A percentile compares a stretch with the other conserved stretches of the same genome.
Conservation (phyloP, 2,329 filamentous ascomycete genomes). For the Talaromyces sp. region DNA sequence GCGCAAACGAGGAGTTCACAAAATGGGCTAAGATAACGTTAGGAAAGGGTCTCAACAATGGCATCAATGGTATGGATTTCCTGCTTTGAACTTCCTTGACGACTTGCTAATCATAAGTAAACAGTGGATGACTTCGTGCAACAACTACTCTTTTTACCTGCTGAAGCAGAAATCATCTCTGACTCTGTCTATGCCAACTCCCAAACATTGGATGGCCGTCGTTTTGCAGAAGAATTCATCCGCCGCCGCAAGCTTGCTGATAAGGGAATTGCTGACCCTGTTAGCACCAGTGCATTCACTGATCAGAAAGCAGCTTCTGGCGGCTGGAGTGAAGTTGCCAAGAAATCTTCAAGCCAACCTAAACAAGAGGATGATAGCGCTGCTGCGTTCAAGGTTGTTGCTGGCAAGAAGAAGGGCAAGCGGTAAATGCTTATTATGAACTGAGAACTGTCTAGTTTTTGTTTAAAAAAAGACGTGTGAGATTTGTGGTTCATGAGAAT, state of each 20-base stretch:
- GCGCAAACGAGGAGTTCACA: slow-evolving; percentile 83
- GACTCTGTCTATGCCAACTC: slow-evolving; percentile 85
- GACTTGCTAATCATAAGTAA: slow-evolving; percentile 29
- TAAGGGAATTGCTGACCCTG: slow-evolving; percentile 73
- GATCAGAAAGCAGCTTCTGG: slow-evolving; percentile 51
- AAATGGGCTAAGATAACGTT: slow-evolving; percentile 86
- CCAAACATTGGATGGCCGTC: slow-evolving; percentile 82
- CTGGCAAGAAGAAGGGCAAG: slow-evolving; percentile 82
- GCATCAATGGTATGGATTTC: slow-evolving; percentile 57
- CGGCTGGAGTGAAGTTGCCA: slow-evolving; percentile 95
- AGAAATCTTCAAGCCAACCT: slow-evolving; percentile 64
- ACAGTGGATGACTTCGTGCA: slow-evolving; percentile 75
- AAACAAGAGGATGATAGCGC: slow-evolving; percentile 45
- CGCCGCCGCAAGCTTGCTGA: slow-evolving; percentile 90
- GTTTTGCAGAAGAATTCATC: slow-evolving; percentile 92
- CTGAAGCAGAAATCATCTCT: slow-evolving; percentile 74
- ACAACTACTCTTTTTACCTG: slow-evolving; percentile 67
- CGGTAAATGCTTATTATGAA: slow-evolving; percentile 50
- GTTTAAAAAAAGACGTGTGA: background rate
- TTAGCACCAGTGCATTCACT: slow-evolving; percentile 49
- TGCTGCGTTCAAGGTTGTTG: slow-evolving; percentile 80
- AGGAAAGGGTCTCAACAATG: slow-evolving; percentile 63
- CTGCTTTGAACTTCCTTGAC: background rate
- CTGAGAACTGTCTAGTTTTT: background rate
- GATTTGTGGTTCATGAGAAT: no score